A percentile compares a stretch with the other conserved stretches of the same genome.
These are phyloP conservation scores for Lachancea waltii DNA, from an alignment of 805 yeast species.

Conservation along the genomic window DNA sequence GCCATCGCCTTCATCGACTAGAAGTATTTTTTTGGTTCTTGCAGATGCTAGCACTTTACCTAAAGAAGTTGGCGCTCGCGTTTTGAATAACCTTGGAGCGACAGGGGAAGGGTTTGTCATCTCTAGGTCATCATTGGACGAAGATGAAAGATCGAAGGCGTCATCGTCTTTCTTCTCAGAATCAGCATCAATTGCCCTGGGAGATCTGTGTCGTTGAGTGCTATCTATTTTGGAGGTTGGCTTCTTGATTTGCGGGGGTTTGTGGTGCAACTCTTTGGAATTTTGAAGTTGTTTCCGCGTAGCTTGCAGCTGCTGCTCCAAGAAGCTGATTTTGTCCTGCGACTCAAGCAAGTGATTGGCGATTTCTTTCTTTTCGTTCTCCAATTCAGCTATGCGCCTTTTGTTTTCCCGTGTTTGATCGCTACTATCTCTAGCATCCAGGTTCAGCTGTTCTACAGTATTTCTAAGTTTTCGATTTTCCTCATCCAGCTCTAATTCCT, in stretches of 20 bases:
- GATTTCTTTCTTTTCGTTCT: slow-evolving; percentile 18
- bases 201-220: background rate
- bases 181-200: background rate
- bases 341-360: slow-evolving; percentile 22
- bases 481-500: slow-evolving; percentile 25
- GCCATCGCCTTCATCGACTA: slow-evolving; percentile 25
- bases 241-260: slow-evolving; percentile 3
- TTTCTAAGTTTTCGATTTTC: slow-evolving; percentile 22
- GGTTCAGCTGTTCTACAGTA: slow-evolving; percentile 14
- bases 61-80: slow-evolving; percentile 11
- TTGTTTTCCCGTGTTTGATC: slow-evolving; percentile 17
- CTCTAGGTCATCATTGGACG: slow-evolving; percentile 29
- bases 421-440: slow-evolving; percentile 16
- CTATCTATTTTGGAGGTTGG: background rate
- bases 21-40: slow-evolving; percentile 28
- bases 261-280: slow-evolving; percentile 8
- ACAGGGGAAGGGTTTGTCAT: slow-evolving; percentile 29
- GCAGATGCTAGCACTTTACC: slow-evolving; percentile 3
- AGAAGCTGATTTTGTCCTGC: slow-evolving; percentile 22
- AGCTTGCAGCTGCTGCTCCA: slow-evolving; percentile 12
- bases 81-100: slow-evolving; percentile 15
- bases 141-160: slow-evolving; percentile 30
- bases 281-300: slow-evolving; percentile 5
- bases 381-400: slow-evolving; percentile 16
- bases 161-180: too few species aligned